phyloP scores from a whole-genome alignment of 805 yeast genomes.

The Brettanomyces nanus region DNA sequence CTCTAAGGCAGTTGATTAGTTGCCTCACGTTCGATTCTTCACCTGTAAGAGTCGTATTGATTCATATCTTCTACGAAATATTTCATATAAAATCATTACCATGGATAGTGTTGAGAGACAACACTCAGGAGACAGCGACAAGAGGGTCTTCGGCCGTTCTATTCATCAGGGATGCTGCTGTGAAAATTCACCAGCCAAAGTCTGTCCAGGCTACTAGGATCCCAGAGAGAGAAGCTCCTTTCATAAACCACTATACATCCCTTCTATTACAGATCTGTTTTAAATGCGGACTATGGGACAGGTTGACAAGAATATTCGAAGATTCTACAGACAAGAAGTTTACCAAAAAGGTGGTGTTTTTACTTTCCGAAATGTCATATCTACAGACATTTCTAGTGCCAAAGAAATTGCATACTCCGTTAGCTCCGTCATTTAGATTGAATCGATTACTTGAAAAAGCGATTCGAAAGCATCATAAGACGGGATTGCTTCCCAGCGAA shows the following conservation, averaged over 20 bases:
- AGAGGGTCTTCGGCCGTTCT: slow-evolving; percentile 7
- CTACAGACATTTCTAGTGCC: slow-evolving; percentile 52
- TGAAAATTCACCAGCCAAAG: slow-evolving; percentile 9
- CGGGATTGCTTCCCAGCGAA: slow-evolving; percentile 9
- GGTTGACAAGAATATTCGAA: slow-evolving; percentile 32
- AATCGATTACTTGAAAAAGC: slow-evolving; percentile 23
- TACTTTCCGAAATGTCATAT: slow-evolving; percentile 55
- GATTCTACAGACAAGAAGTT: slow-evolving; percentile 31
- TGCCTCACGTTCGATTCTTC: slow-evolving; percentile 57
- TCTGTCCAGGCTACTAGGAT: slow-evolving; percentile 10
- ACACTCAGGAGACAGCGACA: slow-evolving; percentile 4
- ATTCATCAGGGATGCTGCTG: slow-evolving; percentile 17
- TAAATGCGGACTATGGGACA: slow-evolving; percentile 43
- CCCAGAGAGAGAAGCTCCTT: slow-evolving; percentile 33
- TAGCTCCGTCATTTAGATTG: slow-evolving; percentile 19
- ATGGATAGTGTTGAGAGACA: slow-evolving; percentile 29
- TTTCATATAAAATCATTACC: slow-evolving; percentile 53
- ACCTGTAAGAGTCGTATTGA: slow-evolving; percentile 47
- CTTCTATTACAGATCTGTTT: slow-evolving; percentile 49
- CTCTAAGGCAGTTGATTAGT: slow-evolving; percentile 48
- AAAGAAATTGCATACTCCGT: slow-evolving; percentile 26
- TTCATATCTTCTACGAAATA: slow-evolving; percentile 66
- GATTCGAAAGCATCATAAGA: slow-evolving; percentile 17
- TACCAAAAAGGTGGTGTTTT: slow-evolving; percentile 50
- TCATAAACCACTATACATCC: slow-evolving; percentile 60